Evolutionary conservation across 805 yeast species (phyloP).

Genomic region (Metschnikowia shivogae): DNA sequence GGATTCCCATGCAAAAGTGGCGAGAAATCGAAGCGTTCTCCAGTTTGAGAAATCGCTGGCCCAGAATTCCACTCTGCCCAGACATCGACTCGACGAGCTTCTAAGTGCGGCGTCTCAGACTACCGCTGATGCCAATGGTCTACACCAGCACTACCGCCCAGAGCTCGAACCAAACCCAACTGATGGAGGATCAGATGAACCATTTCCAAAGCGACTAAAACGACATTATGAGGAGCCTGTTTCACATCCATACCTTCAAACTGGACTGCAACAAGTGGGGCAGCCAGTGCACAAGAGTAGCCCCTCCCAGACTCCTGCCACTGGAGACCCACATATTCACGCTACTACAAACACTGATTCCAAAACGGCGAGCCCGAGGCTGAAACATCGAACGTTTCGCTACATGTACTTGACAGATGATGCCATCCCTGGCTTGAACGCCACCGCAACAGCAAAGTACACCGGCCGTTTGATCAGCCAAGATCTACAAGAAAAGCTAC

Average conservation of each 20-base stretch:
- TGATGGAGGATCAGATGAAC: neutral
- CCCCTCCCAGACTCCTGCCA: neutral
- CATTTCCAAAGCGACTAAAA: neutral
- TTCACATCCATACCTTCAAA: too few relatives aligned
- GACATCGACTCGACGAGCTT: neutral
- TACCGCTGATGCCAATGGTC: neutral
- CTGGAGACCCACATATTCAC: neutral
- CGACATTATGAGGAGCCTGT: neutral
- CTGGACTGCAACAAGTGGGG: too few relatives aligned
- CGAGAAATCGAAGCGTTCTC: neutral
- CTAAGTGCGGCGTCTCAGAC: neutral
- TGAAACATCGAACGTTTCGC: constrained; percentile 1
- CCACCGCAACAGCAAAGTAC: neutral
- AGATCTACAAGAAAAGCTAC: neutral
- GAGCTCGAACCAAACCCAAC: neutral
- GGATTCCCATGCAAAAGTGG: constrained; percentile 1
- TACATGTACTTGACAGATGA: constrained; percentile 3
- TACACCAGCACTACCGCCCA: neutral
- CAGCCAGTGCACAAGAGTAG: too few relatives aligned
- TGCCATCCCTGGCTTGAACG: neutral
- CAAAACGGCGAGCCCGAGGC: neutral
- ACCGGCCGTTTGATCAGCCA: neutral
- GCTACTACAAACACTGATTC: neutral
- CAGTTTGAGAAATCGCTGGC: constrained; percentile 1
- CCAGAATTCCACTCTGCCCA: neutral